Evolutionary conservation across 2,329 filamentous ascomycete species (phyloP), one percentile per base, ranked within the genome.

Genomic region (Penicillium sclerotigenum): DNA sequence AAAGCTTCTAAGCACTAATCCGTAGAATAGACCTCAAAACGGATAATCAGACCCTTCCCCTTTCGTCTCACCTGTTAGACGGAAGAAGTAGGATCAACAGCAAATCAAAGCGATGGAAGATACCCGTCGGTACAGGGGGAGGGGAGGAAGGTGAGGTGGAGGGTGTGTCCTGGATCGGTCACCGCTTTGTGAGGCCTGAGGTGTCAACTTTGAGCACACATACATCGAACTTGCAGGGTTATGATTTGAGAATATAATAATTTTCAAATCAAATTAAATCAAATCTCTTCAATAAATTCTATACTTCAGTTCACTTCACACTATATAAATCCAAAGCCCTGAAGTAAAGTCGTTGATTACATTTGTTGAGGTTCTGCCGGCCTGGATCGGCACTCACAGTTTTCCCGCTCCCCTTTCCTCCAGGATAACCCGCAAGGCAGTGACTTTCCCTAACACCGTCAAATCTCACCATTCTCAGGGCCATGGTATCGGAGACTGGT

Each of bases 361-460:
- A 16, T 46, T 54, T 49, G 55, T 58, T 55, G 56, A 47, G 43
- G 47, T 65, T 63, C 60, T 63, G 62, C 59, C 60, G 58, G 58
- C 55, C 60, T 59, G 42, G 59, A 63, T 64, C 56, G 58, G 59
- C 59, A 37, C 48, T 65, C 64, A 60, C 62, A 66, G 47, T 66
- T 66, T 66, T 66, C 62, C 64, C 64, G 62, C 59, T 60, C 63
- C 59, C 63, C 63, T 65, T 65, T 65, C 63, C 63, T 64, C 60
- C 61, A 60, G 43, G 43, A 43, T 41, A 29, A 48, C 37, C 48
- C 22, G n/a, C 53, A 40, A 63, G 61, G 58, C 61, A 61, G 42
- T 58, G 58, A 59, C 59, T 57, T 63, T 61, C 58, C 46, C 45
- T 56, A 47, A 47, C 38, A 24, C 40, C 20, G 45, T 37, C 11